These are phyloP conservation scores for slime mould (Dictyostelium discoideum) DNA, from an alignment of 78 protist genomes.

Conservation along the genomic window DNA sequence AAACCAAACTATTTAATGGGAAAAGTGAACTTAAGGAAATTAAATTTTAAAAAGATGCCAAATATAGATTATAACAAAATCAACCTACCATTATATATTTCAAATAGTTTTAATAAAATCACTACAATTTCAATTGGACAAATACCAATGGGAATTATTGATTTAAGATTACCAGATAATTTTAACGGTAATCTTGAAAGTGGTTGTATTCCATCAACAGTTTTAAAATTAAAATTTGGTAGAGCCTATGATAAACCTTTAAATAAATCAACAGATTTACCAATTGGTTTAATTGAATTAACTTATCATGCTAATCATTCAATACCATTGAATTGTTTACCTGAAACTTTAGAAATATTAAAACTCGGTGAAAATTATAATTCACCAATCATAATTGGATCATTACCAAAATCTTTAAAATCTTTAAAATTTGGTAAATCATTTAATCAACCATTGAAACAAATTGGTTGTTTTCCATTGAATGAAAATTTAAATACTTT, in stretches of 20 bases:
- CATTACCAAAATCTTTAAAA: not conserved
- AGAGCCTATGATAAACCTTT: not conserved
- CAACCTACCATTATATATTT: not conserved
- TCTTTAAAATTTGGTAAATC: not conserved
- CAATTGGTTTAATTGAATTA: not conserved
- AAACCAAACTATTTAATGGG: not conserved
- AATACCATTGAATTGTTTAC: not conserved
- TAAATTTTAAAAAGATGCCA: not conserved
- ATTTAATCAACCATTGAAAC: not conserved
- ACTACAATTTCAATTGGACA: not conserved
- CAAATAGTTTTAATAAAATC: not conserved
- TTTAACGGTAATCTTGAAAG: not conserved
- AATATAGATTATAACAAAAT: not conserved
- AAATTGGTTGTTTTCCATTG: not conserved
- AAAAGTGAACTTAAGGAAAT: not conserved
- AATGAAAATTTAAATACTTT: not conserved
- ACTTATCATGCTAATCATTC: not conserved
- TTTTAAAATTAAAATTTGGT: not conserved
- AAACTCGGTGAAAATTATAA: not conserved
- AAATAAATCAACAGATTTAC: not conserved
- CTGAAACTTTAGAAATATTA: not conserved
- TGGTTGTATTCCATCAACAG: not conserved
- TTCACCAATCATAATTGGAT: not conserved
- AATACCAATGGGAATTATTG: not conserved
- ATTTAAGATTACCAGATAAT: not conserved